phyloP scores from a whole-genome alignment of 2,329 filamentous ascomycete genomes.

The Trichophaea hybrida region DNA sequence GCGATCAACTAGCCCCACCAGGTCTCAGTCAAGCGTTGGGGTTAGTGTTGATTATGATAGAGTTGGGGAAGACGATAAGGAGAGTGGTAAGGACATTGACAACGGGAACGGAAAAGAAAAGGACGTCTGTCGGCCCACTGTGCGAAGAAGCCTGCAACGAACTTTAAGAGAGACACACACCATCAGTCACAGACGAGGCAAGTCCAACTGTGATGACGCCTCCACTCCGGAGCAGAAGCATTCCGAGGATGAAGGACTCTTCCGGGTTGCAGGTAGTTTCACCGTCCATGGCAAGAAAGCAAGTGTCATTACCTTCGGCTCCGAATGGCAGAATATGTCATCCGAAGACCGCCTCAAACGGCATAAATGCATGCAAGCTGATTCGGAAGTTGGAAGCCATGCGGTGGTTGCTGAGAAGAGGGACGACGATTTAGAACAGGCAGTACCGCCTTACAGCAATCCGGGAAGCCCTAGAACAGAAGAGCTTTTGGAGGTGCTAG shows the following conservation, averaged over 20 bases:
- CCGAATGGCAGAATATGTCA: slow-evolving; percentile 69
- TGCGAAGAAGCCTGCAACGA: slow-evolving; percentile 74
- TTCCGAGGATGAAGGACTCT: slow-evolving; percentile 53
- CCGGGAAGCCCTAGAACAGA: neutral
- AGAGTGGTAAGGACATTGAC: slow-evolving; percentile 18
- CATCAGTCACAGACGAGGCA: slow-evolving; percentile 49
- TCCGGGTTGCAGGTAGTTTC: slow-evolving; percentile 73
- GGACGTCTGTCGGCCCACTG: slow-evolving; percentile 37
- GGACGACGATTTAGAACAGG: neutral
- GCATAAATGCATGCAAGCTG: neutral
- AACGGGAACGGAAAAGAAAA: slow-evolving; percentile 31
- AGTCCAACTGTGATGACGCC: slow-evolving; percentile 47
- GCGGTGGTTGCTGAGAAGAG: neutral
- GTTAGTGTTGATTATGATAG: neutral
- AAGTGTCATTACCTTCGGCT: slow-evolving; percentile 88
- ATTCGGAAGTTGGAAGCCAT: neutral
- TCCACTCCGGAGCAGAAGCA: slow-evolving; percentile 47
- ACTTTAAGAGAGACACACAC: slow-evolving; percentile 66
- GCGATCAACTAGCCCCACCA: slow-evolving; percentile 9
- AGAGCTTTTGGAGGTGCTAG: neutral
- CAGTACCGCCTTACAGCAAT: neutral
- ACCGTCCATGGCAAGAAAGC: slow-evolving; percentile 97
- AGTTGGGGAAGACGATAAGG: slow-evolving; percentile 7
- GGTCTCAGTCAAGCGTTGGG: slow-evolving; percentile 14
- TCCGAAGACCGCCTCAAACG: slow-evolving; percentile 45